phyloP scores from a whole-genome alignment of 2,329 filamentous ascomycete genomes.

The Epicoccum nigrum region DNA sequence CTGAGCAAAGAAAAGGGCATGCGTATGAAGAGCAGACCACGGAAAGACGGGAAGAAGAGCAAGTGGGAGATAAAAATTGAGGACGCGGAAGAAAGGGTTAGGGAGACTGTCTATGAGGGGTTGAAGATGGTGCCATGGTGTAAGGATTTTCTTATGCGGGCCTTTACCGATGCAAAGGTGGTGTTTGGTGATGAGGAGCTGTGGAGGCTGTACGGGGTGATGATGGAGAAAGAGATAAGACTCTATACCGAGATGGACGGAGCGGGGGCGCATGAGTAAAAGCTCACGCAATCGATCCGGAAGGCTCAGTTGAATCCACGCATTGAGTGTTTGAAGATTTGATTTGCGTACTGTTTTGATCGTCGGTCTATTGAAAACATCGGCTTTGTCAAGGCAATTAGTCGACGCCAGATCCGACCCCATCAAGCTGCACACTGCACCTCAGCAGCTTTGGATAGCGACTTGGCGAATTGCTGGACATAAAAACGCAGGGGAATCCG shows the following conservation, averaged over 20 bases:
- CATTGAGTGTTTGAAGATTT: too few relatives aligned
- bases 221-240: conserved; percentile 67
- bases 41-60: conserved; percentile 29
- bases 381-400: too few relatives aligned
- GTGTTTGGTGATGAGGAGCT: conserved; percentile 56
- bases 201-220: conserved; percentile 60
- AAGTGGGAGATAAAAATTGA: conserved; percentile 24
- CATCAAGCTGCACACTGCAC: too few relatives aligned
- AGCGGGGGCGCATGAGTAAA: too few relatives aligned
- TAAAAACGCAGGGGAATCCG: too few relatives aligned
- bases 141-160: conserved; percentile 65
- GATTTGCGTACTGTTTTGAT: too few relatives aligned
- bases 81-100: conserved; percentile 52
- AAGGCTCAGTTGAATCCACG: too few relatives aligned
- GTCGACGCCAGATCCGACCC: too few relatives aligned
- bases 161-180: conserved; percentile 52
- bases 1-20: conserved; percentile 19
- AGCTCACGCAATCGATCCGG: too few relatives aligned
- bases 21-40: conserved; percentile 13
- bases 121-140: conserved; percentile 67
- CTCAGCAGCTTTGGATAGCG: too few relatives aligned
- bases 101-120: conserved; percentile 61
- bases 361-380: too few relatives aligned
- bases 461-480: too few relatives aligned
- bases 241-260: conserved; percentile 61